Percentiles rank a stretch among this genome's conserved stretches.
Evolutionary conservation across 345 rosid species (phyloP).

Genomic region (Gossypioides kirkii): DNA sequence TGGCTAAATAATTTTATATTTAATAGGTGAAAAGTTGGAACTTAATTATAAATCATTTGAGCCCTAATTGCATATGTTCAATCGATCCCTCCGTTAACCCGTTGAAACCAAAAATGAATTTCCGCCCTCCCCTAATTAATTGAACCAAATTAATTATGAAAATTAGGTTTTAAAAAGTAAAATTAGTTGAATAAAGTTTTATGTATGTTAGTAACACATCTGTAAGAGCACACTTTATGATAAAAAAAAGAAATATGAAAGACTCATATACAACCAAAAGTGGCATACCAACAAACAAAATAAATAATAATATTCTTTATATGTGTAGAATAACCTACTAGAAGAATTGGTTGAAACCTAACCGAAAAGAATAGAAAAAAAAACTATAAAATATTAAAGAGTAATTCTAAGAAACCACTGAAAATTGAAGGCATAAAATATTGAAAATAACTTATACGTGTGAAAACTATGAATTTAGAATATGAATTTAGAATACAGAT

Average conservation of each 20-base stretch:
- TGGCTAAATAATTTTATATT: too few relatives aligned
- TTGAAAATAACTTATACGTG: background rate
- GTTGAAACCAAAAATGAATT: too few relatives aligned
- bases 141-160: background rate
- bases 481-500: too few relatives aligned
- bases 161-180: background rate
- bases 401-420: background rate
- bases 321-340: background rate
- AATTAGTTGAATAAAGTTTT: background rate
- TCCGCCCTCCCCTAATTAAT: too few relatives aligned
- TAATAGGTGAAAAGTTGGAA: too few relatives aligned
- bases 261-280: background rate
- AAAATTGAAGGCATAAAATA: background rate
- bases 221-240: too few relatives aligned
- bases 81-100: fast-evolving
- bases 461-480: too few relatives aligned
- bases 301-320: background rate
- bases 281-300: background rate
- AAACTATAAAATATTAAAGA: background rate
- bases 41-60: too few relatives aligned
- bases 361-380: background rate
- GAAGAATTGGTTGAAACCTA: background rate
- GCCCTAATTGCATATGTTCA: too few relatives aligned
- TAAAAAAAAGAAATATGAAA: too few relatives aligned
- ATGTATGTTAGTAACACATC: too few relatives aligned